A percentile compares a stretch with the other conserved stretches of the same genome.
Evolutionary conservation across 805 yeast species (phyloP).

Genomic region (Saccharomycodes ludwigii): DNA sequence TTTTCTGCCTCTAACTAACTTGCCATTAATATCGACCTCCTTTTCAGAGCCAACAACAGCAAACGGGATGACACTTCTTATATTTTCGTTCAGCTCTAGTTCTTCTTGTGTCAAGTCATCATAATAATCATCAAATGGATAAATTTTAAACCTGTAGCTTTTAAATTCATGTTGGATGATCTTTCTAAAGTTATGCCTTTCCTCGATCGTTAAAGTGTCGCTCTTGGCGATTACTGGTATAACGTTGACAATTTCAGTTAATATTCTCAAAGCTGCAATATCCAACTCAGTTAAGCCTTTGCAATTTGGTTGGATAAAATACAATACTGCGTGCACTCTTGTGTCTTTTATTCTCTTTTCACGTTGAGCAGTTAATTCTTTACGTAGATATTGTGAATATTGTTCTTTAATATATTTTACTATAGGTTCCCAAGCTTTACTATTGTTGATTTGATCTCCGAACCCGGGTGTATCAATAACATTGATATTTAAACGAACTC

Average conservation of each 20-base stretch:
- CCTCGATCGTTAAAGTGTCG: constrained; percentile 78
- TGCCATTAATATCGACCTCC: constrained; percentile 65
- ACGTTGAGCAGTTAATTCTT: constrained; percentile 90
- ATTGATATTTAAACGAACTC: constrained; percentile 73
- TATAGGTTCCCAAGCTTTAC: constrained; percentile 93
- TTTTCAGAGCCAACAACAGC: constrained; percentile 89
- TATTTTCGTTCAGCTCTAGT: constrained; percentile 58
- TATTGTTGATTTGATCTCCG: constrained; percentile 93
- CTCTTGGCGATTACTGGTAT: constrained; percentile 93
- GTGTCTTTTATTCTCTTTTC: constrained; percentile 74
- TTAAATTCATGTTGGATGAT: constrained; percentile 65
- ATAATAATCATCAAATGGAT: constrained; percentile 55
- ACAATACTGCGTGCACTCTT: constrained; percentile 86
- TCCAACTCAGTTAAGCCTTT: constrained; percentile 79
- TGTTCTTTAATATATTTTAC: constrained; percentile 92
- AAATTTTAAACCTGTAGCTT: constrained; percentile 60
- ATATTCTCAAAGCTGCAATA: constrained; percentile 66
- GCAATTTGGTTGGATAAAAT: constrained; percentile 77
- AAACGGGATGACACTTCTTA: constrained; percentile 74
- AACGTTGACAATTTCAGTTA: constrained; percentile 84
- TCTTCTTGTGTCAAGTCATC: constrained; percentile 62
- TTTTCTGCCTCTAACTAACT: constrained; percentile 76
- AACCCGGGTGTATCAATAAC: constrained; percentile 96
- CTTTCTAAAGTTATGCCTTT: constrained; percentile 69
- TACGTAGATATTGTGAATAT: constrained; percentile 80